Conservation (phyloP, 2,329 filamentous ascomycete species). For the Canariomyces notabilis region DNA sequence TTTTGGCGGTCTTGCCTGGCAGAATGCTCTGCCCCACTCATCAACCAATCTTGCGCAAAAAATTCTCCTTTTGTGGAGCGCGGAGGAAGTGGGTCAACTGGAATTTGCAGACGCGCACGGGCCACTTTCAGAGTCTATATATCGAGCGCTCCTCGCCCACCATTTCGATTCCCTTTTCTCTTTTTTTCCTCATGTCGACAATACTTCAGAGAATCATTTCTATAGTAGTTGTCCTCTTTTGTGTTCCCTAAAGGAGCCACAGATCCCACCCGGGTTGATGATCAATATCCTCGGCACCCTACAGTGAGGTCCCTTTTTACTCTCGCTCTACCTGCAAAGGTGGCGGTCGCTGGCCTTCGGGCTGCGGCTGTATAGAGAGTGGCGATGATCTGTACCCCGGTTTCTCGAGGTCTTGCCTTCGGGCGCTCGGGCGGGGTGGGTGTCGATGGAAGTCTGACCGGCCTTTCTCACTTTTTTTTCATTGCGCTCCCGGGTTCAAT, state of each 20-base stretch:
- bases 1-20: slow-evolving; percentile 36
- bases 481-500: slow-evolving; percentile 45
- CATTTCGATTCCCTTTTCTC: slow-evolving; percentile 36
- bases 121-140: slow-evolving; percentile 36
- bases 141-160: slow-evolving; percentile 27
- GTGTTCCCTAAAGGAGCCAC: slow-evolving; percentile 88
- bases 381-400: slow-evolving; percentile 91
- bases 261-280: slow-evolving; percentile 96
- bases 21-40: slow-evolving; percentile 15
- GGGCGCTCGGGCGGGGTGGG: slow-evolving; percentile 75
- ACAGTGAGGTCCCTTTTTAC: slow-evolving; percentile 69
- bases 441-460: slow-evolving; percentile 89
- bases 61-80: background rate
- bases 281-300: slow-evolving; percentile 79
- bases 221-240: slow-evolving; percentile 94
- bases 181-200: slow-evolving; percentile 57
- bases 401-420: slow-evolving; percentile 62
- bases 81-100: background rate
- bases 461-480: slow-evolving; percentile 51
- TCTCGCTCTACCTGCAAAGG: slow-evolving; percentile 58
- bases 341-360: slow-evolving; percentile 41
- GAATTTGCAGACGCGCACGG: slow-evolving; percentile 25
- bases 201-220: slow-evolving; percentile 87
- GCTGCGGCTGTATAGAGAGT: slow-evolving; percentile 68
- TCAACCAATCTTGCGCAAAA: background rate